Conservation (phyloP, 352 stramenopile genomes). For the Thalassiosira livingstoniorum region DNA sequence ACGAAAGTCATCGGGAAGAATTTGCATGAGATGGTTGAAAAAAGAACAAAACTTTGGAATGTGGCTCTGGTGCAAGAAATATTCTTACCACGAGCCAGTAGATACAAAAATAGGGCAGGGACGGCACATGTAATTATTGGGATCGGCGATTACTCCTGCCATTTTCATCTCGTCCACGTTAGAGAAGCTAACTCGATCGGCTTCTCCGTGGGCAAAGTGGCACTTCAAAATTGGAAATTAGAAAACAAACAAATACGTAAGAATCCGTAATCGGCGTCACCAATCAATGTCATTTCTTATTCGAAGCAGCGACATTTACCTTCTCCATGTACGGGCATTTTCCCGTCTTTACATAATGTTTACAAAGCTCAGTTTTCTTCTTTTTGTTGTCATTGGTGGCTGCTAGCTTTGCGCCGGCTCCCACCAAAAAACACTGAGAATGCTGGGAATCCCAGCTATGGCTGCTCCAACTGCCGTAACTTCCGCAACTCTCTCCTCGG, state of each 20-base stretch:
- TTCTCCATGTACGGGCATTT: not conserved
- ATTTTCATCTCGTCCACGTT: not conserved
- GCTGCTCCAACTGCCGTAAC: too few species aligned
- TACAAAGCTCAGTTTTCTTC: conserved; percentile 5
- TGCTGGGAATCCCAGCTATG: not conserved
- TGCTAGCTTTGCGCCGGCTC: too few species aligned
- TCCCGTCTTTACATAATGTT: conserved; percentile 1
- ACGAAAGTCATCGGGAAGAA: not conserved
- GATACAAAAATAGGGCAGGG: not conserved
- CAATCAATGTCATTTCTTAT: too few species aligned
- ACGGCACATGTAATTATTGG: conserved; percentile 1
- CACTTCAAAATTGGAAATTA: too few species aligned
- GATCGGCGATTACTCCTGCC: not conserved
- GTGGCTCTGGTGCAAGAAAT: not conserved
- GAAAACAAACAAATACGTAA: too few species aligned
- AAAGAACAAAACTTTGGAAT: not conserved
- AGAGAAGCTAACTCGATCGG: not conserved
- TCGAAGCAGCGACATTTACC: too few species aligned
- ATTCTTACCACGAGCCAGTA: conserved; percentile 3
- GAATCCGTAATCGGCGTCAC: too few species aligned
- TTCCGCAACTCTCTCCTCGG: too few species aligned
- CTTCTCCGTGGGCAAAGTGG: not conserved
- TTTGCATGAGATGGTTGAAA: not conserved
- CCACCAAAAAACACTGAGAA: not conserved
- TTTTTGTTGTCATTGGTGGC: conserved; percentile 14